These are phyloP conservation scores for Epichloe sp. DNA, from an alignment of 2,329 filamentous ascomycete genomes.

Conservation along the genomic window DNA sequence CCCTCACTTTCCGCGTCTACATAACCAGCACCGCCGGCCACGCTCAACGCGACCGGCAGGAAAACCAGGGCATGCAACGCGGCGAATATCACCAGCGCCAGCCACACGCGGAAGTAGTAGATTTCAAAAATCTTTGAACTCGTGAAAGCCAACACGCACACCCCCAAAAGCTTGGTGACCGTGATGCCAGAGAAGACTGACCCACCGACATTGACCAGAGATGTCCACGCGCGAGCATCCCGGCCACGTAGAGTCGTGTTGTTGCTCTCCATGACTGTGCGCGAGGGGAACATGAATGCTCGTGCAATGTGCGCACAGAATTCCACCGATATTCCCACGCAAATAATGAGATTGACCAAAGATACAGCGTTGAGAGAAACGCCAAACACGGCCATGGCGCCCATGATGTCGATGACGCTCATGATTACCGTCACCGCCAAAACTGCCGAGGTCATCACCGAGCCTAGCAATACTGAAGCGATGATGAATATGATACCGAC, in stretches of 20 bases:
- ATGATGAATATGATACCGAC: constrained; percentile 76
- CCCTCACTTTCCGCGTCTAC: constrained; percentile 78
- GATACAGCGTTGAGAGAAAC: constrained; percentile 93
- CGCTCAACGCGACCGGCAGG: constrained; percentile 75
- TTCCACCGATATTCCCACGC: constrained; percentile 89
- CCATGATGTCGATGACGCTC: constrained; percentile 88
- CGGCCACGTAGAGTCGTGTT: constrained; percentile 66
- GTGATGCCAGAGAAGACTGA: constrained; percentile 96
- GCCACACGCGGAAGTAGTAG: constrained; percentile 97
- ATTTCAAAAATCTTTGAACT: constrained; percentile 98
- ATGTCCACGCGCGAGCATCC: constrained; percentile 82
- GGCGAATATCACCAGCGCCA: constrained; percentile 80
- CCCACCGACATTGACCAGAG: constrained; percentile 85
- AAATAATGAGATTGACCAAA: constrained; percentile 92
- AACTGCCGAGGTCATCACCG: constrained; percentile 64
- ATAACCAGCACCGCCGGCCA: constrained; percentile 79
- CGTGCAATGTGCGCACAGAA: constrained; percentile 96
- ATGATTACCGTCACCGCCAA: constrained; percentile 82
- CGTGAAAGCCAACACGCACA: constrained; percentile 86
- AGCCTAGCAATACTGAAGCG: constrained; percentile 70
- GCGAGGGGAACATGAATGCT: constrained; percentile 87
- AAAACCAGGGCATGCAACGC: constrained; percentile 83
- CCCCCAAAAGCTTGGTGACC: constrained; percentile 85
- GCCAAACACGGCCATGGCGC: constrained; percentile 77
- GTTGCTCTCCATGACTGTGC: constrained; percentile 63